Evolutionary conservation across 1,284 basidiomycete genomes (phyloP).

Genomic region (Thecaphora frezii): DNA sequence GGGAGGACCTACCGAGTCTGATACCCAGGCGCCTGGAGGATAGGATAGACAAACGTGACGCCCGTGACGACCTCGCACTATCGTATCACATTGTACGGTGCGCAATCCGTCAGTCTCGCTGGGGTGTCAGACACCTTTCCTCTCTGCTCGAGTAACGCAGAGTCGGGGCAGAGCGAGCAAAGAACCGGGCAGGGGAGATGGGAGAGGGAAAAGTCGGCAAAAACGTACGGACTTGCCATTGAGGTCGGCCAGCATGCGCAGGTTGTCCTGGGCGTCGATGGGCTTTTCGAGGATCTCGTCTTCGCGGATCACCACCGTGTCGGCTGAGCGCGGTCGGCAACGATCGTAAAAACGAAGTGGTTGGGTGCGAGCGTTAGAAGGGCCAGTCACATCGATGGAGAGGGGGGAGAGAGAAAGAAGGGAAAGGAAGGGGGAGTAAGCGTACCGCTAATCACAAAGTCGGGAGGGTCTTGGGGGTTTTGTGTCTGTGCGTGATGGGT

Average conservation of each 20-base stretch:
- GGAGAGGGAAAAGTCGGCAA: background rate
- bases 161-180: too few species aligned
- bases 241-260: conserved; percentile 82
- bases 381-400: too few species aligned
- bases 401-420: background rate
- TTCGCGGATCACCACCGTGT: conserved; percentile 52
- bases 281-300: conserved; percentile 82
- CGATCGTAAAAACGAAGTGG: too few species aligned
- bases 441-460: conserved; percentile 86
- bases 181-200: background rate
- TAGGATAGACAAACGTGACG: conserved; percentile 72
- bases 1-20: conserved; percentile 68
- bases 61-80: conserved; percentile 54
- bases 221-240: conserved; percentile 62
- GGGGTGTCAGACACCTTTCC: too few species aligned
- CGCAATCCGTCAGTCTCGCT: too few species aligned
- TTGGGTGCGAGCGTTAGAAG: too few species aligned
- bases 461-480: conserved; percentile 80
- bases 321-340: conserved; percentile 26
- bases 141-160: too few species aligned
- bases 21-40: conserved; percentile 82
- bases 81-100: too few species aligned
- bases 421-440: background rate
- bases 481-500: conserved; percentile 51
- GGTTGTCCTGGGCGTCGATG: conserved; percentile 73